Percentiles rank a stretch among this genome's conserved stretches.
Evolutionary conservation across 2,329 filamentous ascomycete species (phyloP).

Genomic region (Neopestalotiopsis rosae): DNA sequence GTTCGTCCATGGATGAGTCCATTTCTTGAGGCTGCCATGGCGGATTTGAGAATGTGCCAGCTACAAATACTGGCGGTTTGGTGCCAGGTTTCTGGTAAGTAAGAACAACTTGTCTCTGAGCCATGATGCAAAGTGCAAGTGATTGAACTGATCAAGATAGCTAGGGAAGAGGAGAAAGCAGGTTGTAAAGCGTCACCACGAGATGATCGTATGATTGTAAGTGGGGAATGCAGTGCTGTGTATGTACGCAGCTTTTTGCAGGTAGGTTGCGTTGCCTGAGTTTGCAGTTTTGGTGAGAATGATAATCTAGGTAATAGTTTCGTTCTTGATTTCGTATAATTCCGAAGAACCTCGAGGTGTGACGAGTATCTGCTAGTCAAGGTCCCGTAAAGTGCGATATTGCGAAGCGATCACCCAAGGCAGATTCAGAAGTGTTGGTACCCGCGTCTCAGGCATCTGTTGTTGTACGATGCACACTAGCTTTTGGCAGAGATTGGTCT

Average conservation of each 20-base stretch:
- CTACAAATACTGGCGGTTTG: slow-evolving; percentile 72
- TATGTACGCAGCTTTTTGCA: background rate
- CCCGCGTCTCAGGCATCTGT: slow-evolving; percentile 14
- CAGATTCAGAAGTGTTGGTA: slow-evolving; percentile 4
- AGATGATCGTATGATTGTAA: background rate
- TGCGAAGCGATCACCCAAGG: slow-evolving; percentile 4
- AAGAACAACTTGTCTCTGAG: slow-evolving; percentile 55
- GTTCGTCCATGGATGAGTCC: slow-evolving; percentile 54
- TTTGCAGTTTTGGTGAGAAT: background rate
- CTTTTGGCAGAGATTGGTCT: background rate
- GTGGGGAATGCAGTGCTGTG: background rate
- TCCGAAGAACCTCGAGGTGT: background rate
- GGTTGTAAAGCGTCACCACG: background rate
- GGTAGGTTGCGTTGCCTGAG: background rate
- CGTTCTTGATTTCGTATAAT: background rate
- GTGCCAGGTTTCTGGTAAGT: slow-evolving; percentile 65
- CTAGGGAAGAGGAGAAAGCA: background rate
- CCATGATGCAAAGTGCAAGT: slow-evolving; percentile 13
- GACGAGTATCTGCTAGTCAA: slow-evolving; percentile 4
- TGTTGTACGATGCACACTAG: background rate
- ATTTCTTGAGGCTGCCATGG: slow-evolving; percentile 73
- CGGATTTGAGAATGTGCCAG: slow-evolving; percentile 70
- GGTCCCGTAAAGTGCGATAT: background rate
- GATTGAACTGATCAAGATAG: background rate
- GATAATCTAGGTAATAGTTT: background rate